Conservation (phyloP, 208 protist genomes). For the Leishmania tropica region DNA sequence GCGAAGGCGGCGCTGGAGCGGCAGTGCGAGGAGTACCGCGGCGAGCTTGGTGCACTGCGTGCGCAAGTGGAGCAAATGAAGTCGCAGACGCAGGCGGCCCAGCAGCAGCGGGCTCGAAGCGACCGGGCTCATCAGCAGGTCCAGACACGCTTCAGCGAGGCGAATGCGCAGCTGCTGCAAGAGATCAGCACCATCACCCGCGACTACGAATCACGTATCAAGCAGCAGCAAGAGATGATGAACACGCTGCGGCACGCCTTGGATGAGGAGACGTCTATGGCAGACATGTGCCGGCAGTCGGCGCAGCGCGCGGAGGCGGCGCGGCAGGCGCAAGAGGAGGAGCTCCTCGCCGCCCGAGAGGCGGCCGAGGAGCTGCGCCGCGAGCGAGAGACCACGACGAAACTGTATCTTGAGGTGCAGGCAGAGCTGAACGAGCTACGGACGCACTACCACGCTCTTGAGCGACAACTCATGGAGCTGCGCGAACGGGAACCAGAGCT, state of each 20-base stretch:
- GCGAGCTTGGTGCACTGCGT: conserved; percentile 50
- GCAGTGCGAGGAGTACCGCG: conserved; percentile 54
- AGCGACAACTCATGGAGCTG: conserved; percentile 48
- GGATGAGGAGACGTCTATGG: conserved; percentile 59
- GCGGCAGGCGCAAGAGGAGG: conserved; percentile 39
- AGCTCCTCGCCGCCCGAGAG: conserved; percentile 34
- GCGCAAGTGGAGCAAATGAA: conserved; percentile 41
- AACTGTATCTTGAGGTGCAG: conserved; percentile 38
- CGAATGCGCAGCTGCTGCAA: conserved; percentile 39
- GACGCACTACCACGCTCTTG: conserved; percentile 42
- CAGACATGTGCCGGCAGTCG: conserved; percentile 46
- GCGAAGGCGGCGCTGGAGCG: conserved; percentile 24
- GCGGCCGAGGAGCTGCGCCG: conserved; percentile 24
- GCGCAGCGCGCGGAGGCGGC: conserved; percentile 40
- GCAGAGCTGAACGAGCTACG: conserved; percentile 52
- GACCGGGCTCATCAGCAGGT: conserved; percentile 28
- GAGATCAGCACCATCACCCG: conserved; percentile 42
- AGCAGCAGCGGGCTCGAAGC: conserved; percentile 26
- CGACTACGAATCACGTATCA: conserved; percentile 57
- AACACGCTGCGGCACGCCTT: conserved; percentile 54
- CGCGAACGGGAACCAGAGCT: conserved; percentile 44
- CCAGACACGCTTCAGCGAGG: conserved; percentile 30
- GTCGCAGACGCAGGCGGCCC: conserved; percentile 22
- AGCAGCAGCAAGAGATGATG: conserved; percentile 66
- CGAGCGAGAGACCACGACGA: conserved; percentile 18